phyloP scores from a whole-genome alignment of 108 stramenopile species.

The Skeletonema marinoi region DNA sequence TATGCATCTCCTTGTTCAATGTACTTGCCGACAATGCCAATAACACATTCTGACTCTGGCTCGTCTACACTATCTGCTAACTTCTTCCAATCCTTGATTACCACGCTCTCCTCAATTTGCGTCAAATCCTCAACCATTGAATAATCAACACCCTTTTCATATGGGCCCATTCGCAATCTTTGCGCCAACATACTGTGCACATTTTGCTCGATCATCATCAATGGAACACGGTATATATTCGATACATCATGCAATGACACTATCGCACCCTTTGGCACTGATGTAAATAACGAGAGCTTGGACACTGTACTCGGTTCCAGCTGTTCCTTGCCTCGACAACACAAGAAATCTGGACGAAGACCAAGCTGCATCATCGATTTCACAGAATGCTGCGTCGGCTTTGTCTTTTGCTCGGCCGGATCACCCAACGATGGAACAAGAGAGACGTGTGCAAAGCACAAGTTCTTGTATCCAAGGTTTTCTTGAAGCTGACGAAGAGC shows the following conservation, averaged over 20 bases:
- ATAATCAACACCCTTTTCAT: conserved; percentile 52
- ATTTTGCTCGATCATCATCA: conserved; percentile 81
- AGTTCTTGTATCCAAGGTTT: conserved; percentile 67
- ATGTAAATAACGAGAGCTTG: conserved; percentile 72
- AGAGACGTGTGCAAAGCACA: conserved; percentile 73
- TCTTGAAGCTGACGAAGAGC: conserved; percentile 58
- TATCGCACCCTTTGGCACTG: conserved; percentile 60
- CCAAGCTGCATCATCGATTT: conserved; percentile 64
- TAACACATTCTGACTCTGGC: conserved; percentile 56
- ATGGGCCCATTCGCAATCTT: conserved; percentile 29
- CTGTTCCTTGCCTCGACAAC: conserved; percentile 60
- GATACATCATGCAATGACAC: conserved; percentile 81
- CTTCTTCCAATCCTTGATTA: conserved; percentile 54
- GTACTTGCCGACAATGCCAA: conserved; percentile 89
- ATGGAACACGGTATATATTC: conserved; percentile 89
- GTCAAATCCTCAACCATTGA: conserved; percentile 36
- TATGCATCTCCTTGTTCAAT: conserved; percentile 57
- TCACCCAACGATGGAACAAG: conserved; percentile 53
- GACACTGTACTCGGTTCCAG: conserved; percentile 47
- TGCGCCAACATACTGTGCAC: conserved; percentile 49
- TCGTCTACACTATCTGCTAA: conserved; percentile 76
- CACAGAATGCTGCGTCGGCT: conserved; percentile 60
- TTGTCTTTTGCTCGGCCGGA: conserved; percentile 61
- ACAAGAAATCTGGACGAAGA: conserved; percentile 68
- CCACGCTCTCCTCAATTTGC: conserved; percentile 34